Evolutionary conservation across 2,329 filamentous ascomycete species (phyloP), one percentile per base, ranked within the genome.

Genomic region (Raffaelea ambrosiae): DNA sequence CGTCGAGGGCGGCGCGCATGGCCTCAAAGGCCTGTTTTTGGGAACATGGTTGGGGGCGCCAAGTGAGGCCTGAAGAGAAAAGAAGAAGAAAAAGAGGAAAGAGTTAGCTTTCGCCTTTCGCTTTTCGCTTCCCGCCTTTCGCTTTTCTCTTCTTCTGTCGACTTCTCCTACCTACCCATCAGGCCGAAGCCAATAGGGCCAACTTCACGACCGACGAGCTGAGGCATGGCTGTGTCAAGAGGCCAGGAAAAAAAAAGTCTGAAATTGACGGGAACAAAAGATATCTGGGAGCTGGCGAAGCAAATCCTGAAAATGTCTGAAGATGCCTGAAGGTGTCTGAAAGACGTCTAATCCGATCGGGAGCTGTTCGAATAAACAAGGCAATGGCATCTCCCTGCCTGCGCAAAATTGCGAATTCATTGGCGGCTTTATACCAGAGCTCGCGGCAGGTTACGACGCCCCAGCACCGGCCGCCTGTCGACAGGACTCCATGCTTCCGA

Each of bases 1-100:
- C 69, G 65, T 86, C 33, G 79, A 81, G 52, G 5, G 79, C 67
- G 18, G 74, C 69, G 54, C 74, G 73, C 63, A 85, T 68, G 11
- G 76, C 73, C 40, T 71, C 71, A 52, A 81, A 71, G 35, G 72
- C 66, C 51, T 75, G 64, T 31, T 77, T 70, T 14, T 72, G 58
- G 3, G 72, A 59, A 10, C 62, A 60, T 1, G 64, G 62, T 16
- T 60, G 55, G 26, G 59, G 57, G 20, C 67, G 65, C 68, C 70
- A 70, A 21, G 69, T 71, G 36, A 75, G 58, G 54, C 69, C 68
- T 71, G 42, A 5, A n/a, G 35, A 9, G 31, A 16, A 16, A 8
- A 39, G 23, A 20, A 3, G 29, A 21, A n/a, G 10, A 7, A 38
- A 26, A 11, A 20, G 13, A 13, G n/a, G n/a, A n/a, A n/a, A n/a